Conservation (phyloP, 768 basidiomycete species). For the Candolleomyces efflorescens region DNA sequence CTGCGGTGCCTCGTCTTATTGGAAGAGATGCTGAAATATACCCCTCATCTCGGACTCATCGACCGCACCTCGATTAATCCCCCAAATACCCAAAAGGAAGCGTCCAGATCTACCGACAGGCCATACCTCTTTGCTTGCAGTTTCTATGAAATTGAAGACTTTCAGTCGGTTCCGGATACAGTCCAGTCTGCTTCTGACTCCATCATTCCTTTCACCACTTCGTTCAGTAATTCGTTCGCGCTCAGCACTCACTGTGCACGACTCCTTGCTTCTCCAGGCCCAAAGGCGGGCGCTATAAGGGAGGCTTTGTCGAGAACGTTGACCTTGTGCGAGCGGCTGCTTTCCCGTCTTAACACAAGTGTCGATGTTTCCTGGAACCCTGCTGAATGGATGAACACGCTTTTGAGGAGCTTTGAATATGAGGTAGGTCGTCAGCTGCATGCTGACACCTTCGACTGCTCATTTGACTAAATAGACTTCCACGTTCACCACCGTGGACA, state of each 20-base stretch:
- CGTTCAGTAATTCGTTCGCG: conserved; percentile 50
- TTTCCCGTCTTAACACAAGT: conserved; percentile 37
- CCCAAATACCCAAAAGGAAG: conserved; percentile 21
- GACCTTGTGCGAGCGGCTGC: conserved; percentile 46
- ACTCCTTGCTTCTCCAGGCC: conserved; percentile 27
- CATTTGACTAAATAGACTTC: conserved; percentile 34
- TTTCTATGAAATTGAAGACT: conserved; percentile 52
- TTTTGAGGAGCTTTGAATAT: conserved; percentile 52
- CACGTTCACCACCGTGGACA: conserved; percentile 68
- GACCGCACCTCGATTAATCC: conserved; percentile 46
- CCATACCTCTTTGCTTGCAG: conserved; percentile 55
- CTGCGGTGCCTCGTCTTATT: conserved; percentile 44
- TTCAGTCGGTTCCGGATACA: conserved; percentile 16
- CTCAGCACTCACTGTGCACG: conserved; percentile 44
- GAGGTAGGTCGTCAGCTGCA: conserved; percentile 37
- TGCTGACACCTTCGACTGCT: conserved; percentile 1
- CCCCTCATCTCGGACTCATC: conserved; percentile 45
- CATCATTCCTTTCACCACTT: conserved; percentile 49
- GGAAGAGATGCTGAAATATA: conserved; percentile 48
- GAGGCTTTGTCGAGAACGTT: conserved; percentile 52
- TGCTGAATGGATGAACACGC: conserved; percentile 51
- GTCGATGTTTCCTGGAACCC: conserved; percentile 57
- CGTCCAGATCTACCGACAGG: conserved; percentile 24
- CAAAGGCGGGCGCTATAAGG: conserved; percentile 31
- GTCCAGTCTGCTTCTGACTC: conserved; percentile 20